Evolutionary conservation across 2,329 filamentous ascomycete species (phyloP).

Genomic region (Aureobasidium leucospermi): DNA sequence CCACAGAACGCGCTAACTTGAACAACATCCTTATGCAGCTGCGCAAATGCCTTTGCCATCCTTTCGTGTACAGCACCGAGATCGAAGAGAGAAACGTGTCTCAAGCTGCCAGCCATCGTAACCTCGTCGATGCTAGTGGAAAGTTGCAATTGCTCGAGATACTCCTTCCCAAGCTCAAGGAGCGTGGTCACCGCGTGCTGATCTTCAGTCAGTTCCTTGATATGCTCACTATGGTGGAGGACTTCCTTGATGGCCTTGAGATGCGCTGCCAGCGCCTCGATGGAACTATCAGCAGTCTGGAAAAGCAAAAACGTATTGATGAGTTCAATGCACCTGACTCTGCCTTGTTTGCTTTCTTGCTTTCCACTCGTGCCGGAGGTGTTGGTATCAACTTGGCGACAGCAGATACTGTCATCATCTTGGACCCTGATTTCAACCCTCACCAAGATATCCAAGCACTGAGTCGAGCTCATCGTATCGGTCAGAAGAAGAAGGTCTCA

Average conservation of each 20-base stretch:
- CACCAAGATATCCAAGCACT: conserved; percentile 96
- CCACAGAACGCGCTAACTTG: conserved; percentile 67
- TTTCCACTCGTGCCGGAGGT: conserved; percentile 90
- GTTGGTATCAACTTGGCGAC: conserved; percentile 97
- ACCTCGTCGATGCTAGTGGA: conserved; percentile 82
- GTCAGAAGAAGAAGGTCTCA: conserved; percentile 90
- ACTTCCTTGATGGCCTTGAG: conserved; percentile 73
- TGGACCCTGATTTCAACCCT: conserved; percentile 95
- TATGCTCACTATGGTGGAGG: conserved; percentile 81
- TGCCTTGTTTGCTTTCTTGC: conserved; percentile 75
- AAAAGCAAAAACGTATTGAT: conserved; percentile 93
- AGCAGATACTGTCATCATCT: conserved; percentile 94
- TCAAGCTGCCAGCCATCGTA: conserved; percentile 58
- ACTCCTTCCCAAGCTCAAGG: conserved; percentile 79
- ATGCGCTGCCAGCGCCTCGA: conserved; percentile 75
- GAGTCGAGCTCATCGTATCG: conserved; percentile 89
- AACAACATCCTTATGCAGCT: conserved; percentile 96
- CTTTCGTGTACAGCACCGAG: conserved; percentile 83
- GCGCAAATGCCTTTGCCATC: conserved; percentile 89
- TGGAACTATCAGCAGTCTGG: conserved; percentile 68
- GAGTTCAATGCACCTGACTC: conserved; percentile 84
- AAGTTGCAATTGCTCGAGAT: conserved; percentile 79
- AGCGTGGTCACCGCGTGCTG: conserved; percentile 80
- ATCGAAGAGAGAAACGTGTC: conserved; percentile 76
- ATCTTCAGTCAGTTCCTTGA: conserved; percentile 94